Evolutionary conservation across 139 green algal species (phyloP).

Genomic region (Chlorella sorokiniana): DNA sequence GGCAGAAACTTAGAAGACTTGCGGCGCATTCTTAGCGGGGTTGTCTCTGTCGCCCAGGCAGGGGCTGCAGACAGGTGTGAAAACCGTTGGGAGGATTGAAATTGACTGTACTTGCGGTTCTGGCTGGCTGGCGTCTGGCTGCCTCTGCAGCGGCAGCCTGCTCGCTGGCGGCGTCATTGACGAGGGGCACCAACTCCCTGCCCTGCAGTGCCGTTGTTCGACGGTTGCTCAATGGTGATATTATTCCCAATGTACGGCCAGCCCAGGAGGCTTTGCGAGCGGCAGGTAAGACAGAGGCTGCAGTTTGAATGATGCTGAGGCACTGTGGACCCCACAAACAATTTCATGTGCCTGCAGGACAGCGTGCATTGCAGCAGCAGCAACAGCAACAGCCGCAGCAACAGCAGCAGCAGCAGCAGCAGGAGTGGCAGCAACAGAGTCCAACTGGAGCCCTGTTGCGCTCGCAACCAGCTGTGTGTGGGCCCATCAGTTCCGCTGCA

Average conservation of each 20-base stretch:
- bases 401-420: background rate
- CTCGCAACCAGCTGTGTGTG: too few relatives aligned
- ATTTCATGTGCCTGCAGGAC: too few relatives aligned
- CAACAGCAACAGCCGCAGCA: constrained; percentile 13
- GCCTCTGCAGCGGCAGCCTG: background rate
- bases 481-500: too few relatives aligned
- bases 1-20: constrained; percentile 62
- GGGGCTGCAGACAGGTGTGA: constrained; percentile 62
- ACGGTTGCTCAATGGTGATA: background rate
- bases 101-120: background rate
- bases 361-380: constrained; percentile 32
- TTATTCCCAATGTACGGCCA: background rate
- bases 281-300: background rate
- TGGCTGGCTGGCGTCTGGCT: background rate
- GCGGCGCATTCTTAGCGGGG: constrained; percentile 56
- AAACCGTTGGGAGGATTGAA: background rate
- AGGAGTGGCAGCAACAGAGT: background rate
- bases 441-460: too few relatives aligned
- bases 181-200: background rate
- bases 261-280: background rate
- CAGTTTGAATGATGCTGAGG: background rate
- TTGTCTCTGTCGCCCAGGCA: constrained; percentile 58
- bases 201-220: background rate
- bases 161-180: background rate
- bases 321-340: too few relatives aligned